These are phyloP conservation scores for Botrytis galanthina DNA, from an alignment of 2,329 filamentous ascomycete species.

Conservation along the genomic window DNA sequence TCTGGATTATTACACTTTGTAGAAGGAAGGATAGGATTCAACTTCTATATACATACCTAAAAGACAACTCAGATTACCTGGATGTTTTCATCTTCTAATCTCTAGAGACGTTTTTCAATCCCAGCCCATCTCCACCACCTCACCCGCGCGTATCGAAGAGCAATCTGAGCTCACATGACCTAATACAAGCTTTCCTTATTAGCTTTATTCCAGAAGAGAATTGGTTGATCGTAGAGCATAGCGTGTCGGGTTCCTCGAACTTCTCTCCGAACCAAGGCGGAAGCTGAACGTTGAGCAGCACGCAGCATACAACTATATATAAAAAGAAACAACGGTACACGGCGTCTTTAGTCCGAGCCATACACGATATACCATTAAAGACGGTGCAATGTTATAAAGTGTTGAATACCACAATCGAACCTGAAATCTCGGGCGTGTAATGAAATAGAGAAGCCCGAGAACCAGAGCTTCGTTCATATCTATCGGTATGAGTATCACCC, in stretches of 20 bases:
- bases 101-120: neutral
- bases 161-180: neutral
- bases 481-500: neutral
- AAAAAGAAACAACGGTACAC: rapidly evolving
- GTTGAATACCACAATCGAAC: neutral
- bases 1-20: rapidly evolving
- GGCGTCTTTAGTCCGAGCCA: rapidly evolving
- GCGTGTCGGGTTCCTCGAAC: neutral
- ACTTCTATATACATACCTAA: neutral
- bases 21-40: neutral
- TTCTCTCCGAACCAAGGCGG: neutral
- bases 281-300: too few relatives aligned
- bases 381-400: rapidly evolving
- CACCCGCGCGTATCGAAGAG: neutral
- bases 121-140: neutral
- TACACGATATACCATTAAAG: rapidly evolving
- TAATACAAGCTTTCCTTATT: rapidly evolving
- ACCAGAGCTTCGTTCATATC: rapidly evolving
- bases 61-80: neutral
- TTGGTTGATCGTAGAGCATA: neutral
- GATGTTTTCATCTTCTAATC: neutral
- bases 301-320: neutral
- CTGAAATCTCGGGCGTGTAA: neutral
- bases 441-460: neutral
- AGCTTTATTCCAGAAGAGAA: neutral